Conservation (phyloP, 2,329 filamentous ascomycete genomes). For the Fusarium dimerum region DNA sequence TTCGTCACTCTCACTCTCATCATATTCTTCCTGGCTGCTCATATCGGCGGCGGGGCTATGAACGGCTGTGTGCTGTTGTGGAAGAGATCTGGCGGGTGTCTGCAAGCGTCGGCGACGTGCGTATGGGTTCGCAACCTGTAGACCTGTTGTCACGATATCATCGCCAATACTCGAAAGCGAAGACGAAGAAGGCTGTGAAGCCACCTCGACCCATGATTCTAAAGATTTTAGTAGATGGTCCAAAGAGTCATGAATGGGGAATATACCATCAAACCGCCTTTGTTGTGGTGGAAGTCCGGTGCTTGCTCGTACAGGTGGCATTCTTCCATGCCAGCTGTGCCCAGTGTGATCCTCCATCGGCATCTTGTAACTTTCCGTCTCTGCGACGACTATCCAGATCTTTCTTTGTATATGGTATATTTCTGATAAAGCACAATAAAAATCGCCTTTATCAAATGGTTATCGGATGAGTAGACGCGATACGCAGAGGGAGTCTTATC, state of each 20-base stretch:
- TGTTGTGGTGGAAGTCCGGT: constrained; percentile 34
- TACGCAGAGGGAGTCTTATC: not conserved
- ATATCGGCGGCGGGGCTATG: constrained; percentile 47
- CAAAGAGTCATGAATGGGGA: constrained; percentile 2
- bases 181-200: constrained; percentile 90
- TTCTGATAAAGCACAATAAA: too few relatives aligned
- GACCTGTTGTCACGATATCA: constrained; percentile 87
- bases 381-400: too few relatives aligned
- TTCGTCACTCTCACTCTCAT: constrained; percentile 89
- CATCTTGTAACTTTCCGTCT: not conserved
- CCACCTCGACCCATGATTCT: constrained; percentile 97
- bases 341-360: constrained; percentile 31
- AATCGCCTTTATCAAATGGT: not conserved
- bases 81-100: constrained; percentile 33
- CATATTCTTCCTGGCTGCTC: constrained; percentile 92
- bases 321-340: constrained; percentile 29
- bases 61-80: constrained; percentile 43
- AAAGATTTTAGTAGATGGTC: constrained; percentile 25
- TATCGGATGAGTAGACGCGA: not conserved
- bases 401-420: too few relatives aligned
- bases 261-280: constrained; percentile 40
- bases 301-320: constrained; percentile 31
- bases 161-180: constrained; percentile 84
- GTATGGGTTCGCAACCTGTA: constrained; percentile 71
- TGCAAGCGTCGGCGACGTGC: constrained; percentile 57